Evolutionary conservation across 352 stramenopile genomes (phyloP).

Genomic region (Phytophthora cajani): DNA sequence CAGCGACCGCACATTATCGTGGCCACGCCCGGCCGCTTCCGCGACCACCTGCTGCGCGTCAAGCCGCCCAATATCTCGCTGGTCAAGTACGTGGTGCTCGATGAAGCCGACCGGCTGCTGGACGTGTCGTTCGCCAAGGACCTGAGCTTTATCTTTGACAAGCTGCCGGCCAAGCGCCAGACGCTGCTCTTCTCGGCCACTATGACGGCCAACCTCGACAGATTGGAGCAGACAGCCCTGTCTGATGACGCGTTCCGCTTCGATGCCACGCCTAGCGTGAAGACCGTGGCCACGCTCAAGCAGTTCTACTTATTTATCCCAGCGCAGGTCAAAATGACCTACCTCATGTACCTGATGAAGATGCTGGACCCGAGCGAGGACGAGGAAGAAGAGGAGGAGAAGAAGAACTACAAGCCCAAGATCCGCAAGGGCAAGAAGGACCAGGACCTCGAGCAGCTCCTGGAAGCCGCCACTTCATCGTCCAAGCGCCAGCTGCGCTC

Average conservation of each 20-base stretch:
- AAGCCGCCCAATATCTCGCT: constrained; percentile 91
- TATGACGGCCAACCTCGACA: constrained; percentile 94
- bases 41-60: constrained; percentile 92
- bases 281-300: constrained; percentile 93
- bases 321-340: constrained; percentile 95
- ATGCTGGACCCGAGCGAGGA: constrained; percentile 67
- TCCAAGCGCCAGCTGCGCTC: constrained; percentile 59
- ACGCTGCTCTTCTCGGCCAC: constrained; percentile 98
- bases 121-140: constrained; percentile 89
- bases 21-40: constrained; percentile 96
- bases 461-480: constrained; percentile 21
- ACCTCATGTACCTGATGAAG: constrained; percentile 92
- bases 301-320: constrained; percentile 99
- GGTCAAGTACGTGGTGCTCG: constrained; percentile 96
- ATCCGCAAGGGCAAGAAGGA: constrained; percentile 43
- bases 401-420: constrained; percentile 39
- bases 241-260: constrained; percentile 67
- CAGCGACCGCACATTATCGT: constrained; percentile 97
- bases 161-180: constrained; percentile 85
- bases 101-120: constrained; percentile 97
- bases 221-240: constrained; percentile 78
- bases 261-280: constrained; percentile 78
- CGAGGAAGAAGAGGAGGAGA: constrained; percentile 59
- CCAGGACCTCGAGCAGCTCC: constrained; percentile 38
- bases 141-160: constrained; percentile 87